These are phyloP conservation scores for cucumber (Cucumis sativus) DNA, from an alignment of 306 rosid genomes.

Conservation along the genomic window DNA sequence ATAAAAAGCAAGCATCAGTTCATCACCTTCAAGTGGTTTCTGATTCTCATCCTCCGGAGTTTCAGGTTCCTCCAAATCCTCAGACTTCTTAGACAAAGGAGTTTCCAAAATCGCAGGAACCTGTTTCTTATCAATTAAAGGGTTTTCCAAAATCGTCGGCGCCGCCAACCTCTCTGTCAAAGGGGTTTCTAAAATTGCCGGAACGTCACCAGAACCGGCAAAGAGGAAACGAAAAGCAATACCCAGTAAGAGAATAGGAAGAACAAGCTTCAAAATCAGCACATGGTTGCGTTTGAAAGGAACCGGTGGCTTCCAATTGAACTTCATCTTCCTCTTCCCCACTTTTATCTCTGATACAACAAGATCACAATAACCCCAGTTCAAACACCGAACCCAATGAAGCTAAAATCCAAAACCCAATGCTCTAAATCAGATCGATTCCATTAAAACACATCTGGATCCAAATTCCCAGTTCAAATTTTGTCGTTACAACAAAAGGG, in stretches of 20 bases:
- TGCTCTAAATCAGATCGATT: background rate
- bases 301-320: slow-evolving; percentile 29
- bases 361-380: background rate
- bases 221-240: slow-evolving; percentile 50
- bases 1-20: background rate
- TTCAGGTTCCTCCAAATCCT: background rate
- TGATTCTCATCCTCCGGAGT: background rate
- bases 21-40: background rate
- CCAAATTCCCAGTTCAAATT: background rate
- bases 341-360: background rate
- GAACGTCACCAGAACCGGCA: slow-evolving; percentile 28
- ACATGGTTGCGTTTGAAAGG: slow-evolving; percentile 28
- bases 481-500: background rate
- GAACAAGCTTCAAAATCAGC: slow-evolving; percentile 32
- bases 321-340: slow-evolving; percentile 34
- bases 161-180: slow-evolving; percentile 23
- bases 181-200: slow-evolving; percentile 34
- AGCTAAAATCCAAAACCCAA: slow-evolving; percentile 1
- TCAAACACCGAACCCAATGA: background rate
- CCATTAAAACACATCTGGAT: slow-evolving; percentile 1
- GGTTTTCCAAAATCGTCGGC: slow-evolving; percentile 3
- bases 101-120: background rate
- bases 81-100: background rate
- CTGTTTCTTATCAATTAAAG: background rate
- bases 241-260: slow-evolving; percentile 37